Evolutionary conservation across 495 filamentous ascomycete species (phyloP).

Genomic region (Amniculicola lignicola): DNA sequence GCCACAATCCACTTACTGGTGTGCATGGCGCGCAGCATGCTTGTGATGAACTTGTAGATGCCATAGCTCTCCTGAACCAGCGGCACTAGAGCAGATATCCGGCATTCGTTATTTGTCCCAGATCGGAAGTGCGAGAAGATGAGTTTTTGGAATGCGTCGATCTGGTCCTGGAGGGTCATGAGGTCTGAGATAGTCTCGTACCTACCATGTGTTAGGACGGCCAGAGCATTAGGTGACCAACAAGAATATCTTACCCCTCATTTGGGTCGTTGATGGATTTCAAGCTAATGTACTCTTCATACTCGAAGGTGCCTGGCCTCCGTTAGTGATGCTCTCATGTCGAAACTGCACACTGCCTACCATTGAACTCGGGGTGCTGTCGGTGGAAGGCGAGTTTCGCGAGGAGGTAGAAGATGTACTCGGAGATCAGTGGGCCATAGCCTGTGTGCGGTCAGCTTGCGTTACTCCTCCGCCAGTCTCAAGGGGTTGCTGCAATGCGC

Average conservation of each 20-base stretch:
- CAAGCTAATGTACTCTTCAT: slow-evolving; percentile 97
- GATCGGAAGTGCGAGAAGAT: slow-evolving; percentile 93
- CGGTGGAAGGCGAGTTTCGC: slow-evolving; percentile 92
- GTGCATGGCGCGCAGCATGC: slow-evolving; percentile 75
- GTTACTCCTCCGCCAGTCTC: slow-evolving; percentile 5
- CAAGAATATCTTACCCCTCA: slow-evolving; percentile 60
- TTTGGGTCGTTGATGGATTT: slow-evolving; percentile 98
- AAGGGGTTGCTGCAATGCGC: not conserved
- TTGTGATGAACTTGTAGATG: slow-evolving; percentile 56
- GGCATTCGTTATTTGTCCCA: slow-evolving; percentile 89
- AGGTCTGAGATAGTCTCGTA: slow-evolving; percentile 97
- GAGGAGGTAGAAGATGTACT: slow-evolving; percentile 92
- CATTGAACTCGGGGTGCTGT: slow-evolving; percentile 97
- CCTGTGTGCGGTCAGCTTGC: no score
- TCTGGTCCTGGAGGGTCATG: slow-evolving; percentile 95
- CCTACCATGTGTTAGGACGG: slow-evolving; percentile 39
- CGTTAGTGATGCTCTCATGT: not conserved
- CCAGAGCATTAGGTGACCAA: no score
- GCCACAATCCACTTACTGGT: slow-evolving; percentile 73
- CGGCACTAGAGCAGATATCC: slow-evolving; percentile 89
- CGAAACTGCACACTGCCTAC: slow-evolving; percentile 46
- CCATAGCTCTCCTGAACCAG: slow-evolving; percentile 97
- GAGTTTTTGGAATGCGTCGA: slow-evolving; percentile 95
- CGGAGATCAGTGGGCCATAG: slow-evolving; percentile 85
- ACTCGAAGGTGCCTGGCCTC: slow-evolving; percentile 75